These are phyloP conservation scores for Diospyros lotus DNA, from an alignment of 148 eudicot species.

Conservation along the genomic window DNA sequence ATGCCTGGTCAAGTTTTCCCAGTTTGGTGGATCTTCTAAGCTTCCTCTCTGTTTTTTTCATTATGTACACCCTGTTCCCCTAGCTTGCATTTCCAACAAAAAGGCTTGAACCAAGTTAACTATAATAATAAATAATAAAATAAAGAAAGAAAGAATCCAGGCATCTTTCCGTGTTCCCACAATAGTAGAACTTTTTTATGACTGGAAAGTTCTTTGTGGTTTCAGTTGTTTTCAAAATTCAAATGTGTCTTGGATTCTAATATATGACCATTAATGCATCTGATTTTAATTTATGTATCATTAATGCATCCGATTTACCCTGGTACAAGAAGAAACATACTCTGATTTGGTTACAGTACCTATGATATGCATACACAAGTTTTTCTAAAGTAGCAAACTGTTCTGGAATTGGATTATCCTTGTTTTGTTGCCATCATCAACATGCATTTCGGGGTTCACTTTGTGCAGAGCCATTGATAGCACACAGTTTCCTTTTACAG, in stretches of 20 bases:
- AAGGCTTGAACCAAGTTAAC: no score
- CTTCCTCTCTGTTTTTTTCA: no score
- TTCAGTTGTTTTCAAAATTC: not conserved
- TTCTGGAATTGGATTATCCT: not conserved
- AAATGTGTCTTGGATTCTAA: not conserved
- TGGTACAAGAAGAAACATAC: not conserved
- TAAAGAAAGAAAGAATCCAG: no score
- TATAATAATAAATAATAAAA: no score
- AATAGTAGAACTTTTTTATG: not conserved
- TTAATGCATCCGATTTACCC: not conserved
- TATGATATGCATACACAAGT: not conserved
- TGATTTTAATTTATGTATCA: not conserved
- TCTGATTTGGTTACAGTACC: not conserved
- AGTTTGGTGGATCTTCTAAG: no score
- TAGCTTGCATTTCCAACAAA: no score
- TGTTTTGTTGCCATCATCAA: not conserved
- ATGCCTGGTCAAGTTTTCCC: no score
- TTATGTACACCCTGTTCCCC: no score
- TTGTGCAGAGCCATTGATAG: not conserved
- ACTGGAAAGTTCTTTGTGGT: not conserved
- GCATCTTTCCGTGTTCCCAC: not conserved
- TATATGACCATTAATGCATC: not conserved
- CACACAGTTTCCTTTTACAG: conserved; percentile 34
- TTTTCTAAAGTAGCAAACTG: not conserved
- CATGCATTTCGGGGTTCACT: not conserved